phyloP scores from a whole-genome alignment of 2,329 filamentous ascomycete species.

The Pseudocercospora eumusae region DNA sequence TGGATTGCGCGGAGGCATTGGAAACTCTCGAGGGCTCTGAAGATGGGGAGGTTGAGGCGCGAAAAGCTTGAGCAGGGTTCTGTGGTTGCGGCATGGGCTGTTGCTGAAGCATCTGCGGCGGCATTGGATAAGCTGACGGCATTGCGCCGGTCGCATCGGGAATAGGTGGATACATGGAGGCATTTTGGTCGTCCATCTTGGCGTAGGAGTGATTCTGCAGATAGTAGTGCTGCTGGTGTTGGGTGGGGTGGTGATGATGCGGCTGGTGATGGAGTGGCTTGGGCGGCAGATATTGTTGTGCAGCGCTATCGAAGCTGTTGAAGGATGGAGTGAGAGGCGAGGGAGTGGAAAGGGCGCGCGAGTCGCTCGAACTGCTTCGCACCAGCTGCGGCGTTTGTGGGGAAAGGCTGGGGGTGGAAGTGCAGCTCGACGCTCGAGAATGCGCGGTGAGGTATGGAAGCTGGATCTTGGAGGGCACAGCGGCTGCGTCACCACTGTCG shows the following conservation, averaged over 20 bases:
- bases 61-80: slow-evolving; percentile 17
- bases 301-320: slow-evolving; percentile 34
- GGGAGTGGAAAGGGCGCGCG: slow-evolving; percentile 45
- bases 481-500: slow-evolving; percentile 44
- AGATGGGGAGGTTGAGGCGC: slow-evolving; percentile 52
- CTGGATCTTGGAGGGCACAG: slow-evolving; percentile 28
- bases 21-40: slow-evolving; percentile 48
- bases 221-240: slow-evolving; percentile 29
- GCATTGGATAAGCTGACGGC: slow-evolving; percentile 38
- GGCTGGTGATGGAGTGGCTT: slow-evolving; percentile 29
- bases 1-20: slow-evolving; percentile 49
- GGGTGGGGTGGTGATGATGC: slow-evolving; percentile 20
- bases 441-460: slow-evolving; percentile 30
- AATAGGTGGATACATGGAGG: slow-evolving; percentile 42
- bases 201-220: slow-evolving; percentile 22
- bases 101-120: slow-evolving; percentile 28
- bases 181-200: slow-evolving; percentile 41
- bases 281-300: slow-evolving; percentile 22
- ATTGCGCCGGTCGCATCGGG: slow-evolving; percentile 38
- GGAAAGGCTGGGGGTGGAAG: slow-evolving; percentile 49
- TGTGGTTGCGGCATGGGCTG: slow-evolving; percentile 25
- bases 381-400: slow-evolving; percentile 51
- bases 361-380: slow-evolving; percentile 52
- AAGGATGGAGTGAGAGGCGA: slow-evolving; percentile 52
- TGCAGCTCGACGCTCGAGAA: slow-evolving; percentile 43